Conservation (phyloP, 768 basidiomycete genomes). For the Tricholoma terreum region DNA sequence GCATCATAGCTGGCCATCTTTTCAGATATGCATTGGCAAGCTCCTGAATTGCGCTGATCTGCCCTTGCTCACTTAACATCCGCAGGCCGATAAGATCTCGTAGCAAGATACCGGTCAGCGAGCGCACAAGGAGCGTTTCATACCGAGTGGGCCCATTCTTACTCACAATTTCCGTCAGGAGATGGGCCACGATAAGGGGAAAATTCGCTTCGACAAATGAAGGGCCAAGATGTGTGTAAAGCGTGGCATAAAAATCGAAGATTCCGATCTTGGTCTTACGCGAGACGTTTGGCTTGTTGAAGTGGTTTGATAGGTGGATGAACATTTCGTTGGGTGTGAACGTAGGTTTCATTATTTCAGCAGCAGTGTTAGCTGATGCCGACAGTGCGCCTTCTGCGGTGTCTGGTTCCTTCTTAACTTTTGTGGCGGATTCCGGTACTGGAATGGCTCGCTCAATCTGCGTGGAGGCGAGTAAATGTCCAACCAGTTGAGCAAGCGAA, state of each 20-base stretch:
- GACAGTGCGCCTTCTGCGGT: slow-evolving; percentile 55
- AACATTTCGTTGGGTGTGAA: slow-evolving; percentile 80
- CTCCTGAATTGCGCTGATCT: slow-evolving; percentile 88
- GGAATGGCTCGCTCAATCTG: slow-evolving; percentile 62
- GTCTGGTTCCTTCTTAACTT: slow-evolving; percentile 60
- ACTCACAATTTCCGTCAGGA: slow-evolving; percentile 75
- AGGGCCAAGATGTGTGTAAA: slow-evolving; percentile 73
- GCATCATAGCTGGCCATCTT: slow-evolving; percentile 92
- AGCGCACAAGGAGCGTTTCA: slow-evolving; percentile 70
- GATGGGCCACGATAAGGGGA: slow-evolving; percentile 69
- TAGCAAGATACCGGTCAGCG: slow-evolving; percentile 71
- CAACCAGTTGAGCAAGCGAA: slow-evolving; percentile 74
- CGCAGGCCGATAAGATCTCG: slow-evolving; percentile 85
- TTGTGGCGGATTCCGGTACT: slow-evolving; percentile 47
- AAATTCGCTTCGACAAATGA: slow-evolving; percentile 83
- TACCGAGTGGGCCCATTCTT: slow-evolving; percentile 58
- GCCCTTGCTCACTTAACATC: slow-evolving; percentile 90
- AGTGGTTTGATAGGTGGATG: slow-evolving; percentile 68
- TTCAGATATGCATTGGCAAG: slow-evolving; percentile 78
- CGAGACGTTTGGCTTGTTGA: slow-evolving; percentile 69
- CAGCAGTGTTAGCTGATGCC: slow-evolving; percentile 40
- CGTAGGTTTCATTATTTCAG: slow-evolving; percentile 64
- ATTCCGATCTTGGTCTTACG: slow-evolving; percentile 80
- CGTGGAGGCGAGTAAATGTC: slow-evolving; percentile 80
- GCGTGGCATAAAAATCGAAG: slow-evolving; percentile 81